Evolutionary conservation across 73 alveolate genomes (phyloP), one percentile per base, ranked within the genome.

Genomic region (Blepharisma stoltei): DNA sequence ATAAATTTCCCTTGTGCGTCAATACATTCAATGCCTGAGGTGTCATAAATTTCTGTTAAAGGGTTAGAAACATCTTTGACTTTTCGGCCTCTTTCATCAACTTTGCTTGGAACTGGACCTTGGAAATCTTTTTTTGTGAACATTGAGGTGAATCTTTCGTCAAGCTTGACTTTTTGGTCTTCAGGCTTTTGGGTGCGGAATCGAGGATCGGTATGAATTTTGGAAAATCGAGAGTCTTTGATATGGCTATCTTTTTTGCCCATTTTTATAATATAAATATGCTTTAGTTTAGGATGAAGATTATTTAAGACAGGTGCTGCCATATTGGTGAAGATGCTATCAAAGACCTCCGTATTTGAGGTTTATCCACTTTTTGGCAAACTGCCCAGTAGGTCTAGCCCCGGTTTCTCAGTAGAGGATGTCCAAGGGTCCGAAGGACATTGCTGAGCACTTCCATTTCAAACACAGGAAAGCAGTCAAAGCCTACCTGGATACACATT

Each of bases 111-210:
- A 44, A 69, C 82, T 23, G 90, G 81, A 6, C 84, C 78, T 83
- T 82, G 80, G 77, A 91, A 91, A 78, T 88, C 94, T 78, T 84
- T 84, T 54, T 86, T 78, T 48, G 87, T 81, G 83, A 91, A 76
- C 91, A 83, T 89, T 67, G 86, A 84, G 69, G 87, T 80, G 83
- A 92, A 92, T 78, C 98, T 83, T 32, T 83, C 83, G 78, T 92
- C 98, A 54, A 92, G 81, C 82, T 92, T 87, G 20, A 90, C 90
- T 86, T 92, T 90, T 67, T 83, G 83, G 45, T 86, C 77, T 80
- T 83, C 75, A 52, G 87, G 75, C 45, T 94, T 92, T 48, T 85
- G 86, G 43, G 89, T 87, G 78, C 83, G 85, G 87, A 90, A 92
- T 73, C 86, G 81, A 50, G 97, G 97, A 76, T 92, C 98, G 67